Conservation (phyloP, 495 filamentous ascomycete genomes). For the Hypomontagnella monticulosa region DNA sequence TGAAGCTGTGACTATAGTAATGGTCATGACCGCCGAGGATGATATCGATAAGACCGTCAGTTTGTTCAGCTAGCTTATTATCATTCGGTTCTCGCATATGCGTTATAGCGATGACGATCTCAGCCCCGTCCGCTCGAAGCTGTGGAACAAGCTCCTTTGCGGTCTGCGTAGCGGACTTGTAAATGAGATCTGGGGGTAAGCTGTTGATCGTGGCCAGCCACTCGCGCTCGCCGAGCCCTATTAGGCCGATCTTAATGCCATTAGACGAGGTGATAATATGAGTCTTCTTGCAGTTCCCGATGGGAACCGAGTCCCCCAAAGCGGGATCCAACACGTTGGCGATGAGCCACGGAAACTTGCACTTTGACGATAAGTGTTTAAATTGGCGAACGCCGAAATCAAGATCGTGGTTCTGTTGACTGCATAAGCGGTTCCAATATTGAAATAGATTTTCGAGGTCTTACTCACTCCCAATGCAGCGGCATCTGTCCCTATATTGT, state of each 20-base stretch:
- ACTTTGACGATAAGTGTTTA: slow-evolving; percentile 73
- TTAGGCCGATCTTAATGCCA: slow-evolving; percentile 84
- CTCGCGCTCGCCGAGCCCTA: slow-evolving; percentile 79
- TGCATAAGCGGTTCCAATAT: slow-evolving; percentile 35
- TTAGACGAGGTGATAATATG: slow-evolving; percentile 79
- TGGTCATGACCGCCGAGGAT: slow-evolving; percentile 92
- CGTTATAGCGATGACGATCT: slow-evolving; percentile 81
- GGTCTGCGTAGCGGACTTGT: slow-evolving; percentile 75
- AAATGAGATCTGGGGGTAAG: slow-evolving; percentile 80
- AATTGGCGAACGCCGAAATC: slow-evolving; percentile 91
- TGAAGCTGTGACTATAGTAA: slow-evolving; percentile 77
- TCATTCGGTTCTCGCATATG: slow-evolving; percentile 90
- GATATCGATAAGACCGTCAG: slow-evolving; percentile 77
- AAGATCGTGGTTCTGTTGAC: slow-evolving; percentile 80
- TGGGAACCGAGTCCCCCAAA: slow-evolving; percentile 71
- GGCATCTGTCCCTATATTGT: slow-evolving; percentile 76
- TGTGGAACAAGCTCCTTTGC: slow-evolving; percentile 75
- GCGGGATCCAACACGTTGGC: slow-evolving; percentile 75
- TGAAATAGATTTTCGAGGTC: neutral
- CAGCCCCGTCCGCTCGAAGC: slow-evolving; percentile 78
- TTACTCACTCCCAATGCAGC: slow-evolving; percentile 80
- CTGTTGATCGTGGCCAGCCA: slow-evolving; percentile 90
- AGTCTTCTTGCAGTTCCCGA: slow-evolving; percentile 75
- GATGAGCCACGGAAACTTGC: slow-evolving; percentile 88
- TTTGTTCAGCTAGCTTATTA: slow-evolving; percentile 77